Evolutionary conservation across 2,329 filamentous ascomycete species (phyloP).

Genomic region (Neopestalotiopsis clavispora): DNA sequence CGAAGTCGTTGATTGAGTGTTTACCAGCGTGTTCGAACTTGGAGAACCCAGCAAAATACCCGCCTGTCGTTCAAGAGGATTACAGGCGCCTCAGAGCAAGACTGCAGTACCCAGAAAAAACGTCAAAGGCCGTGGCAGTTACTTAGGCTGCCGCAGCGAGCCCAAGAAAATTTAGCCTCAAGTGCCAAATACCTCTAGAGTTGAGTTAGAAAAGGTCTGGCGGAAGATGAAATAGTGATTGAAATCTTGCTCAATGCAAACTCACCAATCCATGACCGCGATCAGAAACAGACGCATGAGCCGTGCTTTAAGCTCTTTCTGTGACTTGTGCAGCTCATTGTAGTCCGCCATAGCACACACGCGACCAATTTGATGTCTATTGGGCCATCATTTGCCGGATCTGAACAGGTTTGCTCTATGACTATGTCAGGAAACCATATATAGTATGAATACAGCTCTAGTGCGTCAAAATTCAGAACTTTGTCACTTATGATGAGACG

Average conservation of each 20-base stretch:
- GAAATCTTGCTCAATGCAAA: too few relatives aligned
- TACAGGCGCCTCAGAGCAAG: slow-evolving; percentile 32
- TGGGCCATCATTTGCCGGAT: not conserved
- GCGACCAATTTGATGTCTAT: not conserved
- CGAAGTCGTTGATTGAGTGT: slow-evolving; percentile 55
- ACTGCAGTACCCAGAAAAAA: slow-evolving; percentile 31
- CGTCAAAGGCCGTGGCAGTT: not conserved
- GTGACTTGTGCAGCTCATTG: too few relatives aligned
- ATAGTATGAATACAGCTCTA: not conserved
- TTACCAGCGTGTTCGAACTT: slow-evolving; percentile 50
- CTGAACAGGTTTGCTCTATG: not conserved
- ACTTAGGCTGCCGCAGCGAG: not conserved
- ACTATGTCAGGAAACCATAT: not conserved
- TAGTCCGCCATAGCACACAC: too few relatives aligned
- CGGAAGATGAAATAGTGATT: too few relatives aligned
- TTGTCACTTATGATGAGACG: not conserved
- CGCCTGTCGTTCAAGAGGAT: slow-evolving; percentile 40
- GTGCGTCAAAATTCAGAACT: not conserved
- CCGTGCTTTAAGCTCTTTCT: too few relatives aligned
- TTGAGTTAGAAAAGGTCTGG: too few relatives aligned
- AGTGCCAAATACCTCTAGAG: too few relatives aligned
- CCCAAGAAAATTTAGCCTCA: too few relatives aligned
- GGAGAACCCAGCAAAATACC: slow-evolving; percentile 52
- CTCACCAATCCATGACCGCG: too few relatives aligned
- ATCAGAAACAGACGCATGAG: too few relatives aligned